phyloP scores from a whole-genome alignment of 2,329 filamentous ascomycete species.

The Phaeosphaeria sp. region DNA sequence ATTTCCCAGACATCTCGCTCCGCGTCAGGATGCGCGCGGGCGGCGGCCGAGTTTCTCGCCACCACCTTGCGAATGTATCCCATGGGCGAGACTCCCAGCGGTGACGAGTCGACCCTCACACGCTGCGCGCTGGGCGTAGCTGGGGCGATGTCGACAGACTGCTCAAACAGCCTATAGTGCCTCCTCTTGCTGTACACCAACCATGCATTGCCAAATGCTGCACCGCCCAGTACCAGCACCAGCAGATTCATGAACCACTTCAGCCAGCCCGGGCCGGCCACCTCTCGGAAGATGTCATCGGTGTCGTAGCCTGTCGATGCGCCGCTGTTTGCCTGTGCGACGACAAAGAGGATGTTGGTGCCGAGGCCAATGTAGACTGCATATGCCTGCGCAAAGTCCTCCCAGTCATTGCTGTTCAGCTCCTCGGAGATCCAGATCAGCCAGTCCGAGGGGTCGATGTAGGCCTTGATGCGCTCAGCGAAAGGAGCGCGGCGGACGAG shows the following conservation, averaged over 20 bases:
- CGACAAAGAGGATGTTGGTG: conserved; percentile 79
- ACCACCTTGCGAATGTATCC: conserved; percentile 74
- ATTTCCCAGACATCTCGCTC: conserved; percentile 93
- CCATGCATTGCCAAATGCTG: conserved; percentile 77
- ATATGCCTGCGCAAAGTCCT: conserved; percentile 75
- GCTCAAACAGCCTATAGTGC: conserved; percentile 90
- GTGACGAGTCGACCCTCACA: conserved; percentile 86
- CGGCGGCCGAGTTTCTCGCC: conserved; percentile 71
- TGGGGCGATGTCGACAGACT: conserved; percentile 75
- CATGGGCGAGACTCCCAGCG: conserved; percentile 77
- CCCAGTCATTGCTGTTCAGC: conserved; percentile 89
- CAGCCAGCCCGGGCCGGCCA: conserved; percentile 65
- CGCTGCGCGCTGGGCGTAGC: conserved; percentile 85
- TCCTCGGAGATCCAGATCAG: conserved; percentile 91
- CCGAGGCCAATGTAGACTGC: conserved; percentile 76
- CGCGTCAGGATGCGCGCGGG: conserved; percentile 82
- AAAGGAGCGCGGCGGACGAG: conserved; percentile 84
- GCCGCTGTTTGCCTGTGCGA: conserved; percentile 80
- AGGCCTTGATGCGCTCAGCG: conserved; percentile 77
- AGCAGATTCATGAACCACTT: conserved; percentile 71
- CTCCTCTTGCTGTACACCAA: conserved; percentile 83
- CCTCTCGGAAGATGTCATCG: conserved; percentile 82
- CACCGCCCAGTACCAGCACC: conserved; percentile 70
- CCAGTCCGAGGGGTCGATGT: conserved; percentile 87
- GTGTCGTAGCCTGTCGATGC: conserved; percentile 55